Conservation (phyloP, 2,329 filamentous ascomycete species). For the Ilyonectria sp. region DNA sequence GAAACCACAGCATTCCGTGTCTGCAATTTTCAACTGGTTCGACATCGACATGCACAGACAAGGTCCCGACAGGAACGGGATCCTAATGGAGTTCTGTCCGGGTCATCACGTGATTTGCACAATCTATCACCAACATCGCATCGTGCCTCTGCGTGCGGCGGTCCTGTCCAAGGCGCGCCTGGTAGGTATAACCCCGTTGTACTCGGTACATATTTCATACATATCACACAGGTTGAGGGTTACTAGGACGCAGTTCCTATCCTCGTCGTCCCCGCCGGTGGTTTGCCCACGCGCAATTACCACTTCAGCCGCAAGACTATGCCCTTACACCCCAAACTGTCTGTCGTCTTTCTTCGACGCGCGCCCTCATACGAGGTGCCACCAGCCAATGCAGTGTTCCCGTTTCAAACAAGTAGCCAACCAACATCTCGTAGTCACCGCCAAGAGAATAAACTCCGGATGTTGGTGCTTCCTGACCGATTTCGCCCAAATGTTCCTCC, state of each 20-base stretch:
- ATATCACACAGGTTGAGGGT: conserved; percentile 2
- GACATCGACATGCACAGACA: too few relatives aligned
- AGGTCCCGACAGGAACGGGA: not conserved
- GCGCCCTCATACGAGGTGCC: conserved; percentile 12
- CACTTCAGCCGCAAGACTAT: not conserved
- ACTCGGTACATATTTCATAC: not conserved
- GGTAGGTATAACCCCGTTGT: not conserved
- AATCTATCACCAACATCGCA: not conserved
- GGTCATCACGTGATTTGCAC: conserved; percentile 34
- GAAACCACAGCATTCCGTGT: conserved; percentile 18
- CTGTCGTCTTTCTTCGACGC: not conserved
- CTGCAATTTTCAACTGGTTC: conserved; percentile 12
- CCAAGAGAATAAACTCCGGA: conserved; percentile 4
- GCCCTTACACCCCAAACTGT: not conserved
- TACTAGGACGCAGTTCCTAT: not conserved
- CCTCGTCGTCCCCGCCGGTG: not conserved
- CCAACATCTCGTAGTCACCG: not conserved
- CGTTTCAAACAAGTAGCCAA: not conserved
- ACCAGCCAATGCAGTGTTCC: not conserved
- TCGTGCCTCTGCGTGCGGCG: not conserved
- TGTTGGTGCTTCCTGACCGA: not conserved
- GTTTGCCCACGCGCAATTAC: not conserved
- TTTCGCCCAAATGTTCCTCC: conserved; percentile 11
- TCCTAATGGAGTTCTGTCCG: not conserved
- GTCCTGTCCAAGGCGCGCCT: not conserved